These are phyloP conservation scores for Hygrophoropsis aurantiaca DNA, from an alignment of 768 basidiomycete genomes.

Conservation along the genomic window DNA sequence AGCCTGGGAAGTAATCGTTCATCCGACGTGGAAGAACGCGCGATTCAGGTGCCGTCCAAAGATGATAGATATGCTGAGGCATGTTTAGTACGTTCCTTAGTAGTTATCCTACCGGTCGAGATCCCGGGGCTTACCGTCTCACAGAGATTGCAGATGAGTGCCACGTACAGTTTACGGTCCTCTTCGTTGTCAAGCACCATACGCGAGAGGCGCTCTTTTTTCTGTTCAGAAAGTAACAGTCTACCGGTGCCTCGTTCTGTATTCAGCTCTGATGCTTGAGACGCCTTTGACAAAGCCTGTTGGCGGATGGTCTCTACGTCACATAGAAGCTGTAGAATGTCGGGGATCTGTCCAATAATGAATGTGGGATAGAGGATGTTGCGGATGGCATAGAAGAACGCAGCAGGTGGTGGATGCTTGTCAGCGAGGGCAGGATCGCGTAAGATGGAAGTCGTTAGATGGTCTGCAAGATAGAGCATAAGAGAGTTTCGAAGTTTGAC, in stretches of 20 bases:
- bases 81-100: too few relatives aligned
- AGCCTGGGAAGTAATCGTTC: conserved; percentile 29
- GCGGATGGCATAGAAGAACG: conserved; percentile 26
- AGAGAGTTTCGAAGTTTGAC: not conserved
- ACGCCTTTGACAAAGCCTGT: conserved; percentile 12
- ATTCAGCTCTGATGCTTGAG: conserved; percentile 25
- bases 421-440: not conserved
- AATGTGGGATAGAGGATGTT: conserved; percentile 29
- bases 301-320: conserved; percentile 22
- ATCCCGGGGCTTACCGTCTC: conserved; percentile 13
- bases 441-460: not conserved
- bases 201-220: conserved; percentile 10
- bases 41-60: conserved; percentile 27
- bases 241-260: conserved; percentile 7
- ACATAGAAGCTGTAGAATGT: conserved; percentile 23
- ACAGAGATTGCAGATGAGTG: conserved; percentile 19
- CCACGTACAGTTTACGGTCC: conserved; percentile 21
- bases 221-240: conserved; percentile 16
- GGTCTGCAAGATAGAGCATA: conserved; percentile 1
- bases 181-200: conserved; percentile 13
- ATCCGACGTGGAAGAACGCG: conserved; percentile 17
- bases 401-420: conserved; percentile 7
- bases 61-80: conserved; percentile 29
- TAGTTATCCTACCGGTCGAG: too few relatives aligned
- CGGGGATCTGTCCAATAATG: conserved; percentile 30